A percentile compares a stretch with the other conserved stretches of the same genome.
Evolutionary conservation across 345 rosid species (phyloP).

Genomic region (Erodium maritimum): DNA sequence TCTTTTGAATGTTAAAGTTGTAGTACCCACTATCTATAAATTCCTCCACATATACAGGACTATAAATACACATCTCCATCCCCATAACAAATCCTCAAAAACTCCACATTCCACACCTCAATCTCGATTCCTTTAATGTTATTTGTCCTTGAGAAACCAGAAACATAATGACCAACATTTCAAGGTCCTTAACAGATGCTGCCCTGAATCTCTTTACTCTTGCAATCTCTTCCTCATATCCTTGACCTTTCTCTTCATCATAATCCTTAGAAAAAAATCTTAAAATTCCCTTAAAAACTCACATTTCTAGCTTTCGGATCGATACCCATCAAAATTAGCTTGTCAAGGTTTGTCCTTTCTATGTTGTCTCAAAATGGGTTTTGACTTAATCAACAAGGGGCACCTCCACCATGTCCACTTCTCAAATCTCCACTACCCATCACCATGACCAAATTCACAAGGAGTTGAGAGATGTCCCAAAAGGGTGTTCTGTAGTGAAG

Average conservation of each 20-base stretch:
- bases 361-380: conserved; percentile 20
- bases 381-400: conserved; percentile 18
- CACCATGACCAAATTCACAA: conserved; percentile 15
- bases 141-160: too few species aligned
- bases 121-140: too few species aligned
- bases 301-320: background rate
- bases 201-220: conserved; percentile 20
- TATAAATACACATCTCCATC: too few species aligned
- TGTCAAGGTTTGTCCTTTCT: background rate
- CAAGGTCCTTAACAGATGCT: conserved; percentile 23
- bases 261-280: conserved; percentile 1
- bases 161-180: conserved; percentile 26
- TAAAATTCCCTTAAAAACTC: background rate
- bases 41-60: too few species aligned
- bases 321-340: conserved; percentile 1
- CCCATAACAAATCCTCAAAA: too few species aligned
- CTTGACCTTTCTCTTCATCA: conserved; percentile 31
- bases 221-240: conserved; percentile 19
- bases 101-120: too few species aligned
- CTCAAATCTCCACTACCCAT: conserved; percentile 10
- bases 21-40: too few species aligned
- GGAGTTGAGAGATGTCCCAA: conserved; percentile 38
- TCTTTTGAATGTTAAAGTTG: too few species aligned
- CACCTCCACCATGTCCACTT: conserved; percentile 12
- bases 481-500: conserved; percentile 49